Conservation (phyloP, 257 asterid genomes). For the Hygrophila difformis region DNA sequence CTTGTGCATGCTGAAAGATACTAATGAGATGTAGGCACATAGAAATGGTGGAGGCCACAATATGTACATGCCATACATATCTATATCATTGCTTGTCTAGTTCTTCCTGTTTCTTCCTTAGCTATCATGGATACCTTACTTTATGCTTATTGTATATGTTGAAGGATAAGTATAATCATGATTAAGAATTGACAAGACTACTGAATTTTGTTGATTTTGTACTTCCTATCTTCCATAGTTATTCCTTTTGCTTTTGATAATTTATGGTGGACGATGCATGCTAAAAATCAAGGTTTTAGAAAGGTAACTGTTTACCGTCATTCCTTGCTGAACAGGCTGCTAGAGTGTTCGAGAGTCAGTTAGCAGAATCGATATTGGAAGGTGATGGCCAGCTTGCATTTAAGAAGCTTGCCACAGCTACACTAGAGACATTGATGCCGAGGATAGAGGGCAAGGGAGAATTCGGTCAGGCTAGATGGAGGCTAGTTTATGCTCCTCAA, state of each 20-base stretch:
- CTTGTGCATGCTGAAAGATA: too few relatives aligned
- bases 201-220: too few relatives aligned
- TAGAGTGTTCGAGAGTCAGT: conserved; percentile 91
- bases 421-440: conserved; percentile 92
- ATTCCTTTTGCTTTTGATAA: too few relatives aligned
- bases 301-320: too few relatives aligned
- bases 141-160: neutral
- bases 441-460: conserved; percentile 98
- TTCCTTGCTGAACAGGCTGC: conserved; percentile 55
- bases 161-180: too few relatives aligned
- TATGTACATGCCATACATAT: too few relatives aligned
- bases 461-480: conserved; percentile 98
- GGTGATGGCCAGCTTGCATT: conserved; percentile 98
- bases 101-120: neutral
- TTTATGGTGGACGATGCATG: too few relatives aligned
- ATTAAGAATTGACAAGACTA: too few relatives aligned
- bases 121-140: neutral
- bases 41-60: too few relatives aligned
- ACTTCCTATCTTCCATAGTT: too few relatives aligned
- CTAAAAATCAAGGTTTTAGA: neutral
- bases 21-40: too few relatives aligned
- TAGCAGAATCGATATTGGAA: conserved; percentile 96
- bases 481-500: conserved; percentile 97
- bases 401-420: conserved; percentile 98
- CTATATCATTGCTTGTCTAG: too few relatives aligned